Conservation (phyloP, 2,329 filamentous ascomycete genomes). For the Ophiostoma pallidulum region DNA sequence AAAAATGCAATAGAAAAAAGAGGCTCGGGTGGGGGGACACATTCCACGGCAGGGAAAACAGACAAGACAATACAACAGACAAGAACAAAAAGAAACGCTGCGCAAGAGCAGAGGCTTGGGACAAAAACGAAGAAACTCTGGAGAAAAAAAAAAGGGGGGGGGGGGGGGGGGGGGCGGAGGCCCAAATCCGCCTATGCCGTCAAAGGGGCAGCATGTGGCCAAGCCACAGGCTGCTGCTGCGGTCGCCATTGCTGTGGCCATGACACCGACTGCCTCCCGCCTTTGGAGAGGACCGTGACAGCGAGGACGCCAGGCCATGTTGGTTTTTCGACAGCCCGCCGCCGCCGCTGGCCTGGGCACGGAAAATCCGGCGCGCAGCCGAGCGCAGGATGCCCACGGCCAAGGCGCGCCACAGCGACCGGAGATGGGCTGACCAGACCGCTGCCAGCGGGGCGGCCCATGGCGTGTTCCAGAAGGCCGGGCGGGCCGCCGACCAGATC, state of each 20-base stretch:
- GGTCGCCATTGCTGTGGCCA: not conserved
- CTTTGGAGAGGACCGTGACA: no score
- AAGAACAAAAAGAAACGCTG: not conserved
- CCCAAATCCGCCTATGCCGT: not conserved
- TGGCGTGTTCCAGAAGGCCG: not conserved
- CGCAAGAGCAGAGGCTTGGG: not conserved
- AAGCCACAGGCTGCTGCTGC: not conserved
- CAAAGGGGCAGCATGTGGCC: not conserved
- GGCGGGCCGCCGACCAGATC: no score
- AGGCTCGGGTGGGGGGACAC: not conserved
- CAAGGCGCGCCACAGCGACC: not conserved
- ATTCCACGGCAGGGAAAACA: not conserved
- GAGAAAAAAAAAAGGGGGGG: not conserved
- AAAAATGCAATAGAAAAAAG: not conserved
- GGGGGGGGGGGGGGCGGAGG: no score
- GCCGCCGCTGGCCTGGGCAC: not conserved
- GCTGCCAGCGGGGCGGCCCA: no score
- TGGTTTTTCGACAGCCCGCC: no score
- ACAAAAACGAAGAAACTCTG: not conserved
- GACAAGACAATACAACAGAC: not conserved
- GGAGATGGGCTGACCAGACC: not conserved
- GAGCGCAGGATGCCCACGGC: not conserved
- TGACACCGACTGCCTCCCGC: not conserved
- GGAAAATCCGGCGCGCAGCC: not conserved
- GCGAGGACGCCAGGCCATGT: no score